Base-by-base conservation (phyloP, 441 rosid species). In the Populus hybrid region DNA sequence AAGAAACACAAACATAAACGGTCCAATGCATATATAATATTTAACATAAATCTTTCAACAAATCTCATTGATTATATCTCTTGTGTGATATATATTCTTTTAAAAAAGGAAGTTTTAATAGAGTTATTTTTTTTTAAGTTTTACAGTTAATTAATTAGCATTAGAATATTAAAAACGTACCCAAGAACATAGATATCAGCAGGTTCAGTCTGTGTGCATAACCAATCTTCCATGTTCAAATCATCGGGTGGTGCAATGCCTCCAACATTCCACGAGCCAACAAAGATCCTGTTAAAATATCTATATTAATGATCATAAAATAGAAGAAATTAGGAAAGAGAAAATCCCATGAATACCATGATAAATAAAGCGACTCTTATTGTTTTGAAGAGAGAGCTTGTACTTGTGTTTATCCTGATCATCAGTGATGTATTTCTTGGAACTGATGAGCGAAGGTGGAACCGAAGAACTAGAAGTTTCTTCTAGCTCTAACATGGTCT, bases 221-320 rank as follows among this genome's bases (percentile, higher is more conserved):
- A 88, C 97, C 98, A 95, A 75, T 92, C 94, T 82, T 72, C 81
- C 75, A 95, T 77, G 88, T 89, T 90, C 87, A 94, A 80, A 24
- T 86, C 93, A 21, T 86, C 89, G 34, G 90, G 86, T 18, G 99
- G 99, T 21, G 95, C 84, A 78, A 86, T 90, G 72, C 99, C 99
- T 73, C 94, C 99, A 63, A 94, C 99, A 91, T 95, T 95, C 99
- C 99, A 95, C 66, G 99, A 91, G 82, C 97, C 99, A 81, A 95
- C 97, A 34, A 92, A 93, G 93, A 94, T 88, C 87, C 99, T 95
- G 84, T 28, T 8, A 3, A 70, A 61, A 72, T 70, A 32, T 78
- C 83, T 65, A 77, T 81, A 46, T 28, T 18, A 38, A 6, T 6
- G 16, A 61, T n/a, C 65, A n/a, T 59, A n/a, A 59, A n/a, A 59